Percentiles rank a stretch among this genome's conserved stretches.
Conservation (phyloP, 305 asterid genomes). For the Fraxinus floribunda region DNA sequence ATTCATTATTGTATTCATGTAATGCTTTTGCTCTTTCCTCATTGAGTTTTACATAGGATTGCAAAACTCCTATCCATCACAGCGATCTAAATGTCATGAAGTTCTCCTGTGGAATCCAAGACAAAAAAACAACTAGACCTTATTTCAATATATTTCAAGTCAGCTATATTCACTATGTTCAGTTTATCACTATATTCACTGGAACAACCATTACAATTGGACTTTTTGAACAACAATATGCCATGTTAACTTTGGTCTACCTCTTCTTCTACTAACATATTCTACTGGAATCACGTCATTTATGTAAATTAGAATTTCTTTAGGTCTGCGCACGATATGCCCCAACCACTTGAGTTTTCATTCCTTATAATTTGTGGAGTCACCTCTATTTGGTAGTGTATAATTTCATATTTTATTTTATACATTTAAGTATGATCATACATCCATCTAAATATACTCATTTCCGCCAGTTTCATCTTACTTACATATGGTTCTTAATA, state of each 20-base stretch:
- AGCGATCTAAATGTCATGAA: not conserved
- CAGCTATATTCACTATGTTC: not conserved
- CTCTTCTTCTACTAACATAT: not conserved
- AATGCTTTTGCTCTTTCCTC: not conserved
- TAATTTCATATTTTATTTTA: not conserved
- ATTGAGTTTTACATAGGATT: not conserved
- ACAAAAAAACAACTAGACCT: not conserved
- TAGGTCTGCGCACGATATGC: not conserved
- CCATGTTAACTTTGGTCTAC: not conserved
- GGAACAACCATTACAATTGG: not conserved
- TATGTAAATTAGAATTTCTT: not conserved
- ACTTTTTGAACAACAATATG: not conserved
- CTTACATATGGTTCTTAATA: not conserved
- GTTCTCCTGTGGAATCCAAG: not conserved
- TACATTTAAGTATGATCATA: not conserved
- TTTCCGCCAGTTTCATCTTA: not conserved
- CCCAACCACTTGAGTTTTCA: not conserved
- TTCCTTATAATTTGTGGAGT: not conserved
- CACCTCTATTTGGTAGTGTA: not conserved
- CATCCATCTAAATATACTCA: not conserved
- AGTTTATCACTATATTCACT: not conserved
- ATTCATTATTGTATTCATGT: not conserved
- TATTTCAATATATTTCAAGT: not conserved
- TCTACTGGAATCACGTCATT: not conserved
- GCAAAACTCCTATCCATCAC: not conserved